Evolutionary conservation across 176 grass and related monocot species (phyloP).

Genomic region (Avena eriantha): DNA sequence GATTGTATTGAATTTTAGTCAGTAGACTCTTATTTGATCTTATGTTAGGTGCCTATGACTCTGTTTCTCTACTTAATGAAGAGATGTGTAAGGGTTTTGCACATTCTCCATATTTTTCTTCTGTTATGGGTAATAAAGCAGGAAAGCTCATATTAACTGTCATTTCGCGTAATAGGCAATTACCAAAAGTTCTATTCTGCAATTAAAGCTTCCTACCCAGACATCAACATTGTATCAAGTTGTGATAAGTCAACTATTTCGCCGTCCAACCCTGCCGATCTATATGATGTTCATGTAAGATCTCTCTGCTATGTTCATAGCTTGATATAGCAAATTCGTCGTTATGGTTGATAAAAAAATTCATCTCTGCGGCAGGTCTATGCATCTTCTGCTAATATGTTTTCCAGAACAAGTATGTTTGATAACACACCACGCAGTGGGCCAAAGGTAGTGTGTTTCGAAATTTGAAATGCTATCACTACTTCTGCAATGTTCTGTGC

Average conservation of each 20-base stretch:
- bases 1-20: background rate
- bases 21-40: background rate
- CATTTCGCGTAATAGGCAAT: conserved; percentile 56
- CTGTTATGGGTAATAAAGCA: conserved; percentile 6
- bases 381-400: conserved; percentile 69
- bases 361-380: conserved; percentile 58
- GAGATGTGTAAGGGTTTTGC: background rate
- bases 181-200: conserved; percentile 89
- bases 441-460: conserved; percentile 53
- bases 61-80: background rate
- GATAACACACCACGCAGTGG: conserved; percentile 60
- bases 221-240: conserved; percentile 81
- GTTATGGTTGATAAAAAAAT: background rate
- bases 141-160: conserved; percentile 15
- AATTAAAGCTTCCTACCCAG: conserved; percentile 81
- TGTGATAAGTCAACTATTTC: conserved; percentile 75
- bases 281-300: conserved; percentile 90
- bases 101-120: background rate
- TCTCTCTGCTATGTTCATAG: conserved; percentile 25
- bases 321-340: background rate
- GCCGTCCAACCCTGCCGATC: conserved; percentile 80
- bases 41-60: background rate
- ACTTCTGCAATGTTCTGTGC: background rate
- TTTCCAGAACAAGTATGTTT: conserved; percentile 65
- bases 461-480: conserved; percentile 16